Base-by-base conservation (phyloP, 73 alveolate species). In the Symbiodinium pilosum region DNA sequence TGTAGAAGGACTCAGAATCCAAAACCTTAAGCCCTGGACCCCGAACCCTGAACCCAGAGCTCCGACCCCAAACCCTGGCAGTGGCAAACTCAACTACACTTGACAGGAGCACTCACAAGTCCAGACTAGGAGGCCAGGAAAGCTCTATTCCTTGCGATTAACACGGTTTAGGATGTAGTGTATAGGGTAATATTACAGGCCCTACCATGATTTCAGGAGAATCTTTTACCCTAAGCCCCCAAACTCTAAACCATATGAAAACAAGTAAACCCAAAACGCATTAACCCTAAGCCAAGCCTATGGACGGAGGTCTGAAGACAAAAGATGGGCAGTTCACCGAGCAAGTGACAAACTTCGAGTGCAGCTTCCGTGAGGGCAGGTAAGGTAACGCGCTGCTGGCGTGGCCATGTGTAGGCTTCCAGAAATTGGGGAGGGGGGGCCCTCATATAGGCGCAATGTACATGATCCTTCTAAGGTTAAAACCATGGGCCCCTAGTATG, bases 341-440 rank as follows among this genome's bases (percentile, higher is more conserved):
- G 97, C 97, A 91, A 43, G 97, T 91, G 97, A 91, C 97, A 28
- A 91, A 91, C 88, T 91, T 91, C 54, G 97, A 91, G 51, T 69
- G 77, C 81, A 69, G 81, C 77, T 91, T 91, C 43, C 97, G 97
- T 9, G 97, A 91, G 77, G 97, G 97, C 28, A 28, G 97, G 34
- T 91, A 43, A 44, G 52, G n/a, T n/a, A n/a, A n/a, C n/a, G 36
- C 43, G 47, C 18, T n/a, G 21, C 26, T 32, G 32, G 2, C 32
- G 24, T 28, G 20, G 32, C 32, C 77, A 2, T 24, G 32, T 24
- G 28, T 24, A n/a, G n/a, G n/a, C n/a, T n/a, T n/a, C n/a, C n/a
- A n/a, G n/a, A n/a, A n/a, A n/a, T n/a, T n/a, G n/a, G n/a, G n/a
- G n/a, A n/a, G n/a, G n/a, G n/a, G n/a, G n/a, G n/a, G n/a, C n/a